Evolutionary conservation across 2,329 filamentous ascomycete species (phyloP), one percentile per base, ranked within the genome.

Genomic region (Calonectria montana): DNA sequence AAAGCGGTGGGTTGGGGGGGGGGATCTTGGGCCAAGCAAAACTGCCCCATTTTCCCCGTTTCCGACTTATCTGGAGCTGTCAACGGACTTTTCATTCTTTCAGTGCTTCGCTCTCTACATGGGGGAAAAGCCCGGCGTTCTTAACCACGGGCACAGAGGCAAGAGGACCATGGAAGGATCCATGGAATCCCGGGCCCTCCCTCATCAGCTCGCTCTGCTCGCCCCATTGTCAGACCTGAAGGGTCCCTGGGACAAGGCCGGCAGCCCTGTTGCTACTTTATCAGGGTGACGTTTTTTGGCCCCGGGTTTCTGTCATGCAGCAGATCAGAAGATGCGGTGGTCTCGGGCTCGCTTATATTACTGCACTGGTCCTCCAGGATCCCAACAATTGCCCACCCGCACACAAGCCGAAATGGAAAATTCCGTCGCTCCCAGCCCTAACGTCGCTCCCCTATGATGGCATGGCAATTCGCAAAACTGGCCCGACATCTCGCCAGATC

Each of bases 1-100:
- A 59, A 67, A 63, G 69, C 65, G 69, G 69, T 68, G 69, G 69
- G 65, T 69, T 71, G 61, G 61, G 69, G 69, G 43, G 27, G 55
- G 25, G 47, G 61, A n/a, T 39, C 67, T 57, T 41, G 47, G 35
- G 45, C 48, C 27, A 53, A 27, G 27, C n/a, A 35, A 53, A 65
- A 35, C 57, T 61, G 55, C 41, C 65, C 65, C 65, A 39, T 61
- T 67, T 50, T 50, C 55, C 55, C 64, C 35, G 64, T 63, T 59
- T 67, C 55, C 64, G 64, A 71, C 69, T 59, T 62, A 45, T 39
- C 23, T 64, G 53, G 57, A 71, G 45, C 53, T 70, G 55, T 70
- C 63, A 55, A 66, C 63, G 27, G 47, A 43, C 45, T 68, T 62
- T 45, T 37, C 21, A 45, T 13, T 48, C 48, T 10, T 50, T 55